phyloP scores from a whole-genome alignment of 768 basidiomycete species.

The Hygrophoropsis aurantiaca region DNA sequence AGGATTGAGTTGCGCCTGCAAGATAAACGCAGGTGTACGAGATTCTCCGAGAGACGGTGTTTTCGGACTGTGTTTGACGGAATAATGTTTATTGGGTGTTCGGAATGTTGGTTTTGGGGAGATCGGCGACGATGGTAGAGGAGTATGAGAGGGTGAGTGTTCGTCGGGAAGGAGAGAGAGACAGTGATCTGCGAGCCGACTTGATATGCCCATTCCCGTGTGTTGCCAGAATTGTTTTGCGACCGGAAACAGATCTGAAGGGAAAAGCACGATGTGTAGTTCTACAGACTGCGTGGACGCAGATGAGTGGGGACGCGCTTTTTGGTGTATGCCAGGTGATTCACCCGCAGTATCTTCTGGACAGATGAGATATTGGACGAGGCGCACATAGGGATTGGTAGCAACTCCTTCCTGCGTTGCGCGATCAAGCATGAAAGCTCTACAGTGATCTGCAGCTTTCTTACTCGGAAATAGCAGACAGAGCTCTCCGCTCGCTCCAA shows the following conservation, averaged over 20 bases:
- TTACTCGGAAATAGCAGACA: constrained; percentile 82
- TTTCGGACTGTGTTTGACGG: constrained; percentile 23
- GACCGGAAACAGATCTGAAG: constrained; percentile 51
- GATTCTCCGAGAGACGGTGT: constrained; percentile 6
- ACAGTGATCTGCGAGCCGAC: constrained; percentile 81
- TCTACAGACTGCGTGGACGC: constrained; percentile 43
- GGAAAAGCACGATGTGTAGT: constrained; percentile 83
- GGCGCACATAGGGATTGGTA: constrained; percentile 46
- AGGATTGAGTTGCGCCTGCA: constrained; percentile 5
- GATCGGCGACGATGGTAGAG: constrained; percentile 14
- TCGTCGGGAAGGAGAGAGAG: constrained; percentile 65
- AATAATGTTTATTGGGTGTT: constrained; percentile 59
- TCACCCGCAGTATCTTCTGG: constrained; percentile 46
- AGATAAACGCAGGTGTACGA: constrained; percentile 7
- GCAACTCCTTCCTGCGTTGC: constrained; percentile 39
- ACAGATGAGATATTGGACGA: constrained; percentile 71
- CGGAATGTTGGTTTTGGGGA: constrained; percentile 38
- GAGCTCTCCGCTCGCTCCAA: constrained; percentile 66
- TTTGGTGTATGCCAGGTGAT: constrained; percentile 7
- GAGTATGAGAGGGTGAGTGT: constrained; percentile 25
- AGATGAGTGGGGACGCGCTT: constrained; percentile 22
- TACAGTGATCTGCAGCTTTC: constrained; percentile 70
- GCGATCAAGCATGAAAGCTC: constrained; percentile 64
- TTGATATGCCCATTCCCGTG: constrained; percentile 86
- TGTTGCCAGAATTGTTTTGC: constrained; percentile 98